Conservation (phyloP, 2,329 filamentous ascomycete species). For the Septoria petroselini region DNA sequence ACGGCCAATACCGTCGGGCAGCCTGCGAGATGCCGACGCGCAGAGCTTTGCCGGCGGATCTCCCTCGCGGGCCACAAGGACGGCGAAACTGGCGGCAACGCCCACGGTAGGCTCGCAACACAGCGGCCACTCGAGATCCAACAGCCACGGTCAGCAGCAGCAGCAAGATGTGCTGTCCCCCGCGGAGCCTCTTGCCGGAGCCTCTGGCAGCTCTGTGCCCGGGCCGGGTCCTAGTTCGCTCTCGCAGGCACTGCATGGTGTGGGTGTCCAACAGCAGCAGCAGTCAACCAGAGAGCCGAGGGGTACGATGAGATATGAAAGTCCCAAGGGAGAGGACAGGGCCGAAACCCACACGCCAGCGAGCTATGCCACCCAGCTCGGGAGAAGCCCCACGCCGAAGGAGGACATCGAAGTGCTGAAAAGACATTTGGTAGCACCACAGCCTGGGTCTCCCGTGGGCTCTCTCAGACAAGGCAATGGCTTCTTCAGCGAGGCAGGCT, state of each 20-base stretch:
- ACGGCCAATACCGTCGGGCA: constrained; percentile 26
- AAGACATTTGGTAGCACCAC: constrained; percentile 78
- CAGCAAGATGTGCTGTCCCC: constrained; percentile 52
- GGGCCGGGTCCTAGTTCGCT: constrained; percentile 85
- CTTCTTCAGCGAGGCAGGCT: constrained; percentile 34
- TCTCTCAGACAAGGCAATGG: constrained; percentile 29
- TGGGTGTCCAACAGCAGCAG: constrained; percentile 58
- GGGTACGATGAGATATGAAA: constrained; percentile 33
- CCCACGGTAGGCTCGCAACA: constrained; percentile 31
- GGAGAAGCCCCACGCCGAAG: constrained; percentile 57
- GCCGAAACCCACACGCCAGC: constrained; percentile 80
- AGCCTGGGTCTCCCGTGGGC: constrained; percentile 41
- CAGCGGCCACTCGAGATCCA: constrained; percentile 21
- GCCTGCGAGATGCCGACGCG: constrained; percentile 21
- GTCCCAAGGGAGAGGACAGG: constrained; percentile 53
- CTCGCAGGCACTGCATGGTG: constrained; percentile 78
- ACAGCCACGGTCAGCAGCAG: constrained; percentile 25
- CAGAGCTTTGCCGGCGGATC: constrained; percentile 33
- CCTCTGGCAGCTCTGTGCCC: constrained; percentile 56
- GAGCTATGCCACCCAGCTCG: constrained; percentile 46
- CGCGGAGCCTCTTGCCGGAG: constrained; percentile 62
- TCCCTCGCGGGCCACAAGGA: constrained; percentile 47
- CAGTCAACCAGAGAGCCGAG: constrained; percentile 56
- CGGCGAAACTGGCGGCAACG: constrained; percentile 32
- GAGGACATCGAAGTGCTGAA: constrained; percentile 91